A percentile compares a stretch with the other conserved stretches of the same genome.
Evolutionary conservation across 352 stramenopile species (phyloP).

Genomic region (Elongisporangium anandrum): DNA sequence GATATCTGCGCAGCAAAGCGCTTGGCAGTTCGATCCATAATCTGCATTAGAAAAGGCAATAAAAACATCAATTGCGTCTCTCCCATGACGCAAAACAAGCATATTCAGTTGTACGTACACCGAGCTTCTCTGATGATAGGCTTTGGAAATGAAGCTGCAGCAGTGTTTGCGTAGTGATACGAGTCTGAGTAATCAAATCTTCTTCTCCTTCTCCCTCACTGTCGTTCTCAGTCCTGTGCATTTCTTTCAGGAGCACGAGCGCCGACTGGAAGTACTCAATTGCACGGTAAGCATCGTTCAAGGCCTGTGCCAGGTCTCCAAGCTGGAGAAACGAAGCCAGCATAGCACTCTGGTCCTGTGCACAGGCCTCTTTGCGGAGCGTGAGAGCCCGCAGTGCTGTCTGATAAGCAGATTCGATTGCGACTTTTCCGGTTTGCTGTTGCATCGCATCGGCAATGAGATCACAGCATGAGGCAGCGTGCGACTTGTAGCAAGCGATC

Average conservation of each 20-base stretch:
- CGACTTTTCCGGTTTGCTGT: conserved; percentile 12
- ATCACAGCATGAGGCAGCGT: conserved; percentile 32
- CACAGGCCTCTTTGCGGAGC: conserved; percentile 29
- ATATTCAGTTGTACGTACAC: conserved; percentile 12
- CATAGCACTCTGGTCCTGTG: conserved; percentile 19
- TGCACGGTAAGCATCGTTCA: conserved; percentile 51
- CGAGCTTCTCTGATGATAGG: conserved; percentile 28
- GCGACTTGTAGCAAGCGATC: conserved; percentile 13
- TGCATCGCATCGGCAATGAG: conserved; percentile 22
- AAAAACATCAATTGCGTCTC: not conserved
- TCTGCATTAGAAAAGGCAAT: conserved; percentile 14
- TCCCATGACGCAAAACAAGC: not conserved
- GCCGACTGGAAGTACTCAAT: conserved; percentile 46
- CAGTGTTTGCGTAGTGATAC: conserved; percentile 31
- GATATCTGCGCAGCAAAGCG: conserved; percentile 19
- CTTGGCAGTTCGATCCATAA: conserved; percentile 34
- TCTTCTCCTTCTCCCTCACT: conserved; percentile 9
- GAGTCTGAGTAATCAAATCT: conserved; percentile 22
- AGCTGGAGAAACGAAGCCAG: conserved; percentile 46
- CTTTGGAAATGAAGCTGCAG: conserved; percentile 32
- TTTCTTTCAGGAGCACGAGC: conserved; percentile 22
- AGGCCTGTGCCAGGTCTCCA: conserved; percentile 22
- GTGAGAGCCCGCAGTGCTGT: conserved; percentile 28
- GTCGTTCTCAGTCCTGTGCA: not conserved
- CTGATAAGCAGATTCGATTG: conserved; percentile 36